These are phyloP conservation scores for Coniosporium apollinis DNA, from an alignment of 495 filamentous ascomycete genomes.

Conservation along the genomic window DNA sequence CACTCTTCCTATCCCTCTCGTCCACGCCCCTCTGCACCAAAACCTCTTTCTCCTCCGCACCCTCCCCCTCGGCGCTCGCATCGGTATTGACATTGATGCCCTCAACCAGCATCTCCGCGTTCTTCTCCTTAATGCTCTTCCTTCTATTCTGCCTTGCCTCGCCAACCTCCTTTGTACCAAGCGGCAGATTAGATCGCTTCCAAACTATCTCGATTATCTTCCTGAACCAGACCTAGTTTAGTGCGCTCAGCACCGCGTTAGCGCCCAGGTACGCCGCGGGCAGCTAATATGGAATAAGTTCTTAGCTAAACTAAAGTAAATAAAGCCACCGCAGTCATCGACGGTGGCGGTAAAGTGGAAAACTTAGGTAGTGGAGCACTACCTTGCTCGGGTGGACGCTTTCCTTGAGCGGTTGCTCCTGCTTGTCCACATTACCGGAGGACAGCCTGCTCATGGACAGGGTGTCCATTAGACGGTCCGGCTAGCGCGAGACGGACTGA, in stretches of 20 bases:
- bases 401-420: too few species aligned
- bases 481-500: too few species aligned
- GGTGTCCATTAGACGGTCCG: too few species aligned
- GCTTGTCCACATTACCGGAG: too few species aligned
- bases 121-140: conserved; percentile 7
- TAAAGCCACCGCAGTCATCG: too few species aligned
- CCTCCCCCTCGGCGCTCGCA: conserved; percentile 1
- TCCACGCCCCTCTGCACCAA: conserved; percentile 4
- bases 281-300: conserved; percentile 60
- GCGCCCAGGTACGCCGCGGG: conserved; percentile 54
- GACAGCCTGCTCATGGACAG: too few species aligned
- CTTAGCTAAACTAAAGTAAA: too few species aligned
- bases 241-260: conserved; percentile 67
- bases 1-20: conserved; percentile 3
- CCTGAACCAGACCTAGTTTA: conserved; percentile 94
- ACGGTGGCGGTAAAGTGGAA: too few species aligned
- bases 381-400: too few species aligned
- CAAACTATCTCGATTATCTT: conserved; percentile 90
- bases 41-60: background rate
- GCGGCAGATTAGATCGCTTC: conserved; percentile 63
- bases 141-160: conserved; percentile 1
- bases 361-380: too few species aligned
- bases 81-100: conserved; percentile 6
- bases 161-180: conserved; percentile 18
- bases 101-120: conserved; percentile 12